Base-by-base conservation (phyloP, 2,329 filamentous ascomycete genomes). In the Geosmithia putterillii region DNA sequence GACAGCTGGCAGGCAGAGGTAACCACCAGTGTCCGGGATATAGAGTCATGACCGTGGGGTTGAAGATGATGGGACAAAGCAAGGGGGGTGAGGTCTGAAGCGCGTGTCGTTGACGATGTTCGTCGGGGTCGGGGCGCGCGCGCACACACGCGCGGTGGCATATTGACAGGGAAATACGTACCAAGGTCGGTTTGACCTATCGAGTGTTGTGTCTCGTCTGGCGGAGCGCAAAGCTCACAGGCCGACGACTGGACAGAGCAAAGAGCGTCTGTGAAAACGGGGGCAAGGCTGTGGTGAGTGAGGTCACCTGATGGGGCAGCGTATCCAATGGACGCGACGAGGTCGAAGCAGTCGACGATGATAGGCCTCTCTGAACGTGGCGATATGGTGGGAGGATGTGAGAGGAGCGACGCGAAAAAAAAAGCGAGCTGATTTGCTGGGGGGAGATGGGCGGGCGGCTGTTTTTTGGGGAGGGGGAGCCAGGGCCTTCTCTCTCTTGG, bases 381-480 rank as follows among this genome's bases (percentile, higher is more conserved):
- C 38, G 44, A 45, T 39, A 37, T 42, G 41, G 22, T 43, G 21
- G 37, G 44, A 43, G 41, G 44, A 46, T 41, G 41, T 39, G 37
- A 41, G 28, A 32, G 42, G 19, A 37, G 54, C 53, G 54, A 59
- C 54, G 56, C 52, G 54, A 52, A 44, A 38, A 56, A 35, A 56
- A 57, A 58, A 60, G 60, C 54, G 60, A 61, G 64, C 64, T 74
- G 71, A 74, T 74, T 74, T 74, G 70, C 61, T 64, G 57, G 49
- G 46, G 28, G 48, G 44, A 46, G 49, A 46, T 51, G 52, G 55
- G 53, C 53, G 49, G 54, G 20, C 21, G 42, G 23, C 41, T 23
- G 41, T 34, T 43, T 35, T 43, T 44, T 41, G 23, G 43, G 38
- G 43, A 17, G 42, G 32, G 22, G 20, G 18, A n/a, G 6, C 5